Base-by-base conservation (phyloP, 805 yeast genomes). In the Limtongia smithiae region DNA sequence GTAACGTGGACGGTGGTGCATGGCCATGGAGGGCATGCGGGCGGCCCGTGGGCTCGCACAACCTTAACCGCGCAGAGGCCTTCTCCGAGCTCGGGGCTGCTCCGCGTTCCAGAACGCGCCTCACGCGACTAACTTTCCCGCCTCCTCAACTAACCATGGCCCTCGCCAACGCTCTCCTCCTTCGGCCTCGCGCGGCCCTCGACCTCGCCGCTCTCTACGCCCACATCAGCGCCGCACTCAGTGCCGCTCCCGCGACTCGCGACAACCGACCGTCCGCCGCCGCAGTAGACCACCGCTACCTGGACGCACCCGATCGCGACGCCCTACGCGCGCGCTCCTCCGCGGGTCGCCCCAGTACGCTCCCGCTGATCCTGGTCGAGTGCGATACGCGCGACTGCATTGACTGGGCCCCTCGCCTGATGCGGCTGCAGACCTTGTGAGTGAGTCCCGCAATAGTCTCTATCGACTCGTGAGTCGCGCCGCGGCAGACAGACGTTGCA, bases 141-240 rank as follows among this genome's bases (percentile, higher is more conserved):
- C n/a, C n/a, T n/a, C 28, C 9, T 9, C 28, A 6, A 6, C 9
- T 9, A 6, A 25, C 28, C 28, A 25, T 25, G 28, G 28, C 28
- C 6, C 41, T 18, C 7, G 41, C 22, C 32, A 24, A 37, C 28
- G n/a, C n/a, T n/a, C 22, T 37, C 21, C 22, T 37, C 15, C 33
- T 37, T 15, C 41, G 33, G 21, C 32, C 41, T 9, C 28, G 22
- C 9, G 33, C 41, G 20, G 41, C 41, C 20, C 15, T 37, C 12
- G 41, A 37, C 18, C 41, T 37, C 21, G 24, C 33, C 14, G 41
- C 41, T 6, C 22, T 37, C 32, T 22, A 24, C 31, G 33, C 41
- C 14, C 41, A 37, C 41, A 18, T 37, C 32, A 32, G 25, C 12
- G 6, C 28, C 28, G 28, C 41, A 8, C 32, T 8, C 41, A 15